Conservation (phyloP, 2,329 filamentous ascomycete species). For the Fonsecaea pugnacius region DNA sequence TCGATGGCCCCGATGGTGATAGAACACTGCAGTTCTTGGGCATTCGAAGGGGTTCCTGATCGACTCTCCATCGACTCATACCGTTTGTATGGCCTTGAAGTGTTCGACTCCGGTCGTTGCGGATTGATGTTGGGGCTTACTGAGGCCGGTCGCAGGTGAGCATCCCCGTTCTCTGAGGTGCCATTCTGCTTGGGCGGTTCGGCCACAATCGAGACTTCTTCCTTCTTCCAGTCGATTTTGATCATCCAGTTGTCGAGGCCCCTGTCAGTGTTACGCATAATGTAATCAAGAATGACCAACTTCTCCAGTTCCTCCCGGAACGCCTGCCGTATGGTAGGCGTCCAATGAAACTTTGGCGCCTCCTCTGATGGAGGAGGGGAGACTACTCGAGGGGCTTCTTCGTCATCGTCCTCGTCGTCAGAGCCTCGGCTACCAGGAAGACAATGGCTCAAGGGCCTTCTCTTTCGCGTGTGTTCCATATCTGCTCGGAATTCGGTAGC, state of each 20-base stretch:
- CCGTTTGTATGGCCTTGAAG: constrained; percentile 66
- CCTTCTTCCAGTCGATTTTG: constrained; percentile 82
- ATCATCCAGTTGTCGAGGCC: constrained; percentile 99
- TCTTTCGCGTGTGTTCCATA: constrained; percentile 69
- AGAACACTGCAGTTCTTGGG: constrained; percentile 41
- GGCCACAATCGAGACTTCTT: constrained; percentile 82
- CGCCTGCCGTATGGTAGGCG: constrained; percentile 81
- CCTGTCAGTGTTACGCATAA: constrained; percentile 98
- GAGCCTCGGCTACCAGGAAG: constrained; percentile 66
- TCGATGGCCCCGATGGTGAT: constrained; percentile 84
- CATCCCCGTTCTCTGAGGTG: constrained; percentile 53
- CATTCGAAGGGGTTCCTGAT: constrained; percentile 57
- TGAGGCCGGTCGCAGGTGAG: constrained; percentile 67
- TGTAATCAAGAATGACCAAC: constrained; percentile 95
- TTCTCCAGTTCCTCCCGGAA: constrained; percentile 97
- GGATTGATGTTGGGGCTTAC: constrained; percentile 46
- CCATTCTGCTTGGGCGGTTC: constrained; percentile 74
- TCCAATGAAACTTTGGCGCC: constrained; percentile 74
- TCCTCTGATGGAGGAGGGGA: constrained; percentile 50
- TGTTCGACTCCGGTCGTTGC: constrained; percentile 41
- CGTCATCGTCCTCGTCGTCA: constrained; percentile 61
- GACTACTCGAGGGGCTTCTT: constrained; percentile 49
- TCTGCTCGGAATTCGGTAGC: constrained; percentile 69
- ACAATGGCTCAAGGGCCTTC: constrained; percentile 80
- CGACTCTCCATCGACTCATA: constrained; percentile 80